Evolutionary conservation across 2,329 filamentous ascomycete species (phyloP), one percentile per base, ranked within the genome.

Genomic region (Colletotrichum endophyticum): DNA sequence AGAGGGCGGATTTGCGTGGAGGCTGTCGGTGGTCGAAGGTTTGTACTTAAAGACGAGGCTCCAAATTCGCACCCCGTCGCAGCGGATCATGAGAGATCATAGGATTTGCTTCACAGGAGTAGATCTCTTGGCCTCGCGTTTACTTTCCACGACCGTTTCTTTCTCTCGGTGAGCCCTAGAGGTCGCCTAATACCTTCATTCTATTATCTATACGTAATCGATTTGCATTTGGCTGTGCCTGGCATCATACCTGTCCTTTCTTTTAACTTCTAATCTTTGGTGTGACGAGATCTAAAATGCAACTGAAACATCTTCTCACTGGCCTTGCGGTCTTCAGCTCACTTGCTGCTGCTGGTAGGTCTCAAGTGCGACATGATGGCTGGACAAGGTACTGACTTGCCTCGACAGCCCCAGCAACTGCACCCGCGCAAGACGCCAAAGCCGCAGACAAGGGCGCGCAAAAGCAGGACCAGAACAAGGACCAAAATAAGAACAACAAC

Each of bases 241-340:
- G 27, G n/a, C 44, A 62, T 74, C 16, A 22, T 53, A 25, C 15
- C 19, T 49, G 30, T 9, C 34, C 16, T 28, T 25, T 13, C 6
- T 49, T 12, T 16, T 72, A 34, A 44, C n/a, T 16, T 16, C 16
- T 72, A 75, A 62, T 77, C 12, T 49, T 28, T 30, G 32, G 36
- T 44, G 49, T 57, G 56, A 56, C 11, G 11, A 22, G n/a, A 44
- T 9, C 8, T 34, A 75, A 36, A n/a, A 84, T 84, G 83, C 76
- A 80, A 72, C 78, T 80, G 73, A 77, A 71, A 57, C 74, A 77
- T 44, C 57, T 80, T n/a, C 53, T 84, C 22, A 71, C 81, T 70
- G 82, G 81, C 78, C 79, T 84, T 34, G 77, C 77, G 66, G 82
- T 80, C 77, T 72, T 83, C 61, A 72, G 73, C 66, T 82, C 80